phyloP scores from a whole-genome alignment of 306 rosid genomes.

The Quercus mongolica region DNA sequence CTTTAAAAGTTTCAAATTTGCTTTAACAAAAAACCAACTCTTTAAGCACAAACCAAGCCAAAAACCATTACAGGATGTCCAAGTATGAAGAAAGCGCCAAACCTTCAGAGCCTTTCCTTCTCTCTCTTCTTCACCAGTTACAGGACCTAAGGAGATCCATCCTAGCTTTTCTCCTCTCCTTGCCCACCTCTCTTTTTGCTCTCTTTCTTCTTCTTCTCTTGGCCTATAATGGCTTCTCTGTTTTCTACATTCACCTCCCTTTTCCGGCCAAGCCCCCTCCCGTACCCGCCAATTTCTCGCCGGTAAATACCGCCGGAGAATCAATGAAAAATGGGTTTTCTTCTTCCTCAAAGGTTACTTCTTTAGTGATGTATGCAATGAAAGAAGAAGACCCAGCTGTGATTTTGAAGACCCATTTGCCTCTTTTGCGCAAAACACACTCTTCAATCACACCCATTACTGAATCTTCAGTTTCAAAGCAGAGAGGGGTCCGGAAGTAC shows the following conservation, averaged over 20 bases:
- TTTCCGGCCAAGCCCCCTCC: slow-evolving; percentile 22
- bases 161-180: slow-evolving; percentile 32
- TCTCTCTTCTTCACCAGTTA: slow-evolving; percentile 21
- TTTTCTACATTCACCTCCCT: slow-evolving; percentile 47
- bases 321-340: slow-evolving; percentile 26
- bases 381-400: slow-evolving; percentile 36
- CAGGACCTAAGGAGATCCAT: slow-evolving; percentile 37
- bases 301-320: not conserved
- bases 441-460: not conserved
- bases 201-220: slow-evolving; percentile 57
- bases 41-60: not conserved
- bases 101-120: slow-evolving; percentile 1
- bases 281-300: slow-evolving; percentile 13
- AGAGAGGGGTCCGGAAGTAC: slow-evolving; percentile 31
- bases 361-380: slow-evolving; percentile 35
- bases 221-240: slow-evolving; percentile 54
- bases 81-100: slow-evolving; percentile 18
- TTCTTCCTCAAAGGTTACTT: slow-evolving; percentile 28
- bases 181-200: slow-evolving; percentile 55
- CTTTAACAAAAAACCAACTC: not conserved
- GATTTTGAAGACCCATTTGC: slow-evolving; percentile 23
- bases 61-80: not conserved
- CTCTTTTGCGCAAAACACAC: slow-evolving; percentile 19
- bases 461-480: slow-evolving; percentile 6
- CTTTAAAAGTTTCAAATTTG: slow-evolving; percentile 1